Percentiles rank a stretch among this genome's conserved stretches.
Evolutionary conservation across 768 basidiomycete genomes (phyloP).

Genomic region (Coprinopsis cinerea): DNA sequence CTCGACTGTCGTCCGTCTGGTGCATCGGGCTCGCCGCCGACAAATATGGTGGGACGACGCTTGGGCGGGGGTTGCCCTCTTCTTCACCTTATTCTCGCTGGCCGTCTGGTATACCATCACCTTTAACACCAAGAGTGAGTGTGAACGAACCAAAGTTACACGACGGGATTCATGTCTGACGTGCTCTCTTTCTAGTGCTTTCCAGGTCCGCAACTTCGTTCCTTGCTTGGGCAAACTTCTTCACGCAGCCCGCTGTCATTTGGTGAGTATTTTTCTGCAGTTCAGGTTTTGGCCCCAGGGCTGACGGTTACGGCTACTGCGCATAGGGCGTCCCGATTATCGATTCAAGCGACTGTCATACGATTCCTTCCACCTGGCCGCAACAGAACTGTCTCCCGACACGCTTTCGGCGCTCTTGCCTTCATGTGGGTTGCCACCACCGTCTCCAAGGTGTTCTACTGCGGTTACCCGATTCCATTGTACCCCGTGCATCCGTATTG

Average conservation of each 20-base stretch:
- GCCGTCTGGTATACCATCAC: no score
- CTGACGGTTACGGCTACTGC: background rate
- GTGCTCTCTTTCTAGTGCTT: background rate
- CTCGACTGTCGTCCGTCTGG: background rate
- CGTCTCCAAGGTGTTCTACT: background rate
- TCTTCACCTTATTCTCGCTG: background rate
- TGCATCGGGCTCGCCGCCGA: background rate
- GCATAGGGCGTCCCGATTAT: background rate
- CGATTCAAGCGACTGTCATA: background rate
- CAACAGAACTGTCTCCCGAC: background rate
- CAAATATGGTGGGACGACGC: slow-evolving; percentile 2
- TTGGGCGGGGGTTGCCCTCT: background rate
- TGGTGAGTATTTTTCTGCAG: background rate
- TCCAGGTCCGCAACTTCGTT: background rate
- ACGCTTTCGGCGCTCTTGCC: background rate
- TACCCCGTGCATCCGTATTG: background rate
- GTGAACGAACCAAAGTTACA: background rate
- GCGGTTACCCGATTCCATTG: background rate
- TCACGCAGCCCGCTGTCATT: background rate
- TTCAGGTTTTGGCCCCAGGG: background rate
- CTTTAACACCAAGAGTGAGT: background rate
- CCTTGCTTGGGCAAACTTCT: background rate
- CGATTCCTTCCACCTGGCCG: background rate
- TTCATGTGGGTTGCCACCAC: background rate
- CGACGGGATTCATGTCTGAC: background rate